Evolutionary conservation across 306 rosid genomes (phyloP), one percentile per base, ranked within the genome.

Genomic region (Medicago arabica): DNA sequence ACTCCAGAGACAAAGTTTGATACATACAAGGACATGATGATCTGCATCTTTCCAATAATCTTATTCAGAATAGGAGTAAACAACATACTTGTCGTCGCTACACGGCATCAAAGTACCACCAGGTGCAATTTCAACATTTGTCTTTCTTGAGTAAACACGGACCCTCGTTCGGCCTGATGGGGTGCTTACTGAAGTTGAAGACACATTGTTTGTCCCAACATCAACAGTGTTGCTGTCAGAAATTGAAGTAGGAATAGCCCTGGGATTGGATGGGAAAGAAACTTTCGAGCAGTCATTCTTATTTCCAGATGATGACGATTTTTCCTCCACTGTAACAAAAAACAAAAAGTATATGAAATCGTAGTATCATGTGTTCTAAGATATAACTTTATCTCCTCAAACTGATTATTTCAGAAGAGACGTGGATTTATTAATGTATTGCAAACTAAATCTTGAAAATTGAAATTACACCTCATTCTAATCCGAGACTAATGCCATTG

Each of bases 61-160:
- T 83, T 63, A 61, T 3, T 51, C 16, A 43, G 64, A 54, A 74
- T 78, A 68, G 3, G 80, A 60, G 83, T 76, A 86, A 69, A 85
- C 91, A 85, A 71, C 83, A 90, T 90, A 91, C 2, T 71, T 79
- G 28, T 84, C 90, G 77, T 91, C 87, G 10, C 88, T 87, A 62
- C 77, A 15, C 1, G 90, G 84, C 69, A 88, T 14, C 21, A 72
- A 1, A 21, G 80, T 57, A 41, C 78, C 79, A 2, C 82, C 91
- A 46, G 25, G 55, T 0, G 81, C 85, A 63, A 68, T 28, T 63
- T 11, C 6, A 72, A 81, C 77, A 55, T 85, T 74, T 17, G 80
- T 70, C 16, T 25, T 36, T 25, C 79, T 86, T 0, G 93, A 80
- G 76, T 75, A 81, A 59, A 91, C 80, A 21, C 15, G 1, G 3